Evolutionary conservation across 352 stramenopile species (phyloP).

Genomic region (Phytophthora colocasiae): DNA sequence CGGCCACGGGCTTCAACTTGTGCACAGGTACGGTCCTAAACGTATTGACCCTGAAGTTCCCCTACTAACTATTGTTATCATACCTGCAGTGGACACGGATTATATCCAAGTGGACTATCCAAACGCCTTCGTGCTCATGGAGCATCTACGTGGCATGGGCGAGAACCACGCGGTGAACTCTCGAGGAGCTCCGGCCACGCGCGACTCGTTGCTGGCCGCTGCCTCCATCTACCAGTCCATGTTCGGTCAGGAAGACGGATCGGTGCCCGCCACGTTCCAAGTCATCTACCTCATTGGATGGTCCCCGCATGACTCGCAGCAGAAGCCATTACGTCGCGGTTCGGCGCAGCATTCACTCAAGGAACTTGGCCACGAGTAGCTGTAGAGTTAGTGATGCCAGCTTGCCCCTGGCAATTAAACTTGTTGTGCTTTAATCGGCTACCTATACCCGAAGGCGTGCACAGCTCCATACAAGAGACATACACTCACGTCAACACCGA

Average conservation of each 20-base stretch:
- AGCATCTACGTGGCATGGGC: constrained; percentile 95
- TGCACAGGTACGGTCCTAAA: constrained; percentile 74
- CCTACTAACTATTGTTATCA: constrained; percentile 1
- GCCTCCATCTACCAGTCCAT: constrained; percentile 65
- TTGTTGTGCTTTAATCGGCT: too few relatives aligned
- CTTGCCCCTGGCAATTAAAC: too few relatives aligned
- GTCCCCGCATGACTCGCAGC: constrained; percentile 96
- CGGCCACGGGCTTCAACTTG: constrained; percentile 93
- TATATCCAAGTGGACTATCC: constrained; percentile 95
- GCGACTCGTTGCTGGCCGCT: constrained; percentile 65
- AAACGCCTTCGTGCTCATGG: constrained; percentile 96
- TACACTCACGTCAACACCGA: too few relatives aligned
- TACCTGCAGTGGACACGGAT: constrained; percentile 94
- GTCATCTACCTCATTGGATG: constrained; percentile 99
- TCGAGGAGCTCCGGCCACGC: constrained; percentile 65
- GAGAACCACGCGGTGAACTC: constrained; percentile 39
- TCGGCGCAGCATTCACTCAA: constrained; percentile 82
- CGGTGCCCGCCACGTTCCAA: constrained; percentile 96
- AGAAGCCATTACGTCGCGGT: constrained; percentile 88
- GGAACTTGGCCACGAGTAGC: constrained; percentile 49
- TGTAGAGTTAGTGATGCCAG: too few relatives aligned
- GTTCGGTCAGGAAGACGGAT: constrained; percentile 88
- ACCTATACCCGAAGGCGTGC: too few relatives aligned
- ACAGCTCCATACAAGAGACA: too few relatives aligned
- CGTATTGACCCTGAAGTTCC: neutral